Conservation (phyloP, 2,329 filamentous ascomycete genomes). For the Torrubiellomyces zombiae region DNA sequence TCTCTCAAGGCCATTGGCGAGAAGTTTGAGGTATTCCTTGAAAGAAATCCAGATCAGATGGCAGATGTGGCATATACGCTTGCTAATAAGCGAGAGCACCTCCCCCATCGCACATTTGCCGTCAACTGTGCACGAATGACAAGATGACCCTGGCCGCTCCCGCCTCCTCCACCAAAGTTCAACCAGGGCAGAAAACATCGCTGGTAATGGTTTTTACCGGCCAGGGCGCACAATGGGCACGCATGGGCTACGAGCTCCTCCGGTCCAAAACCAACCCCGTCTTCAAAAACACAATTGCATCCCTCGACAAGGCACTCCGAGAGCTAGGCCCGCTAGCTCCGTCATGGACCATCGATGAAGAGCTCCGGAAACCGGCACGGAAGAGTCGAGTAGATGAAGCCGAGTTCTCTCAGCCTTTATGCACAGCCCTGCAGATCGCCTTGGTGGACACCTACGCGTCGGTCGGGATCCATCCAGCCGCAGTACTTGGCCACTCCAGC, state of each 20-base stretch:
- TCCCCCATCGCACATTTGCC: conserved; percentile 5
- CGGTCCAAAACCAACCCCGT: not conserved
- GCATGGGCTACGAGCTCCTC: conserved; percentile 10
- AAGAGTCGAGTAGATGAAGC: conserved; percentile 16
- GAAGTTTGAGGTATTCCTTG: no score
- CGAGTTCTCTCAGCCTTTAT: conserved; percentile 31
- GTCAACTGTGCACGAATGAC: no score
- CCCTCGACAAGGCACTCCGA: conserved; percentile 1
- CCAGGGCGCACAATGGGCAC: conserved; percentile 4
- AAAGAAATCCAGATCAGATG: not conserved
- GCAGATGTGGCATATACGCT: conserved; percentile 6
- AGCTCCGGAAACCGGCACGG: conserved; percentile 8
- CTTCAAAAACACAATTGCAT: not conserved
- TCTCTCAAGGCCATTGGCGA: not conserved
- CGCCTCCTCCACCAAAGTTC: no score
- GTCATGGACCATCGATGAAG: conserved; percentile 9
- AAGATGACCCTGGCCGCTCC: no score
- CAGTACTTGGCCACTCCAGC: conserved; percentile 20
- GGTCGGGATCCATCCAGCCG: conserved; percentile 12
- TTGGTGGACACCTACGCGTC: conserved; percentile 19
- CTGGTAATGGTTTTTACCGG: conserved; percentile 12
- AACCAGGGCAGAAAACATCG: not conserved
- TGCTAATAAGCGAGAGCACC: conserved; percentile 3
- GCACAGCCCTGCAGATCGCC: conserved; percentile 35
- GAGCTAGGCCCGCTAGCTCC: conserved; percentile 5